A percentile compares a stretch with the other conserved stretches of the same genome.
Evolutionary conservation across 2,329 filamentous ascomycete genomes (phyloP).

Genomic region (Penicillium crustosum): DNA sequence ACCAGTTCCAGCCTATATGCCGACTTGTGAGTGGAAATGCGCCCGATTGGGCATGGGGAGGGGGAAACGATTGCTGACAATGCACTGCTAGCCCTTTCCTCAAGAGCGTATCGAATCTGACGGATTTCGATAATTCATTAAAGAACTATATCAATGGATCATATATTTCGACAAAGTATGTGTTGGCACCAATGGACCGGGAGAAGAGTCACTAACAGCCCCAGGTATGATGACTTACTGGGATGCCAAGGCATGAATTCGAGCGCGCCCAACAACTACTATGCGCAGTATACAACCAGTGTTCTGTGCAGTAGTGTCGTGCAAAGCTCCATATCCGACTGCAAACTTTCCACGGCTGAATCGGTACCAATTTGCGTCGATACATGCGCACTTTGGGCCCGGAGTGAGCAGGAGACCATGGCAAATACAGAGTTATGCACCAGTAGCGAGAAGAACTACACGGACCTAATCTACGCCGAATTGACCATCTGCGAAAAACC

Average conservation of each 20-base stretch:
- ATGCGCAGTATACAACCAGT: conserved; percentile 89
- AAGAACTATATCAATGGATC: conserved; percentile 68
- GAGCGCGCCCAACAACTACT: conserved; percentile 75
- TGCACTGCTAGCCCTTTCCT: conserved; percentile 71
- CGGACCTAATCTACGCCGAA: conserved; percentile 81
- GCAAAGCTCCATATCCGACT: conserved; percentile 76
- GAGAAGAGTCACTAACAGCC: conserved; percentile 8
- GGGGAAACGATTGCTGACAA: conserved; percentile 27
- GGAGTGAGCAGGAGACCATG: conserved; percentile 82
- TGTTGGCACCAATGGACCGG: not conserved
- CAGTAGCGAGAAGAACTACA: conserved; percentile 63
- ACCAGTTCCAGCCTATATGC: conserved; percentile 58
- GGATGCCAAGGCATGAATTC: conserved; percentile 78
- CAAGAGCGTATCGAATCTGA: conserved; percentile 70
- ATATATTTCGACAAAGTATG: conserved; percentile 78
- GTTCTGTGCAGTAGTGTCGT: conserved; percentile 92
- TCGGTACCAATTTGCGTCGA: conserved; percentile 82
- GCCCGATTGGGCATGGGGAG: conserved; percentile 25
- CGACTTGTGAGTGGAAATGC: conserved; percentile 59
- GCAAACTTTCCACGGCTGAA: conserved; percentile 62
- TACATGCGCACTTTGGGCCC: conserved; percentile 67
- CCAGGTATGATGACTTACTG: conserved; percentile 76
- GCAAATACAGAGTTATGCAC: conserved; percentile 72
- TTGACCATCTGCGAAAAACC: conserved; percentile 87
- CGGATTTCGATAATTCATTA: conserved; percentile 75